phyloP scores from a whole-genome alignment of 345 rosid species.

The Bruguiera gymnorhiza region DNA sequence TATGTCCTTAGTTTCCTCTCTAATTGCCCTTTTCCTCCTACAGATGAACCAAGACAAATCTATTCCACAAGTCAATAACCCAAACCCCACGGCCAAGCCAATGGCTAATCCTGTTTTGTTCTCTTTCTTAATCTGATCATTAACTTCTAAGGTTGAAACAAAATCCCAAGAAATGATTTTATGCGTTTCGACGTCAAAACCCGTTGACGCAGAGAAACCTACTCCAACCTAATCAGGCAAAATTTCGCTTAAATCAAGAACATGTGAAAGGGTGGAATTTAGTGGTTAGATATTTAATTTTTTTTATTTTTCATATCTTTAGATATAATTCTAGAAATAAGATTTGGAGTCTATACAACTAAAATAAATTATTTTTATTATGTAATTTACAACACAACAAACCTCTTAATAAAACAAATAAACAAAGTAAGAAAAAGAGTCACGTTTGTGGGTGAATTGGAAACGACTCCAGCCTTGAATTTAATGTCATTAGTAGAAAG shows the following conservation, averaged over 20 bases:
- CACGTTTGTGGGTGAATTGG: too few species aligned
- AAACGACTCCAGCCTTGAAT: too few species aligned
- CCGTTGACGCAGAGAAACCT: conserved; percentile 58
- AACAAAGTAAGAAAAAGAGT: too few species aligned
- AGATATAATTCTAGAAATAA: too few species aligned
- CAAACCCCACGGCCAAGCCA: conserved; percentile 20
- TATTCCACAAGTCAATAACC: conserved; percentile 20
- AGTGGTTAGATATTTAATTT: too few species aligned
- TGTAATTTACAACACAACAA: too few species aligned
- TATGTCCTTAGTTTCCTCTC: conserved; percentile 1
- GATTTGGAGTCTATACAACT: too few species aligned
- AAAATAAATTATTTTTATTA: too few species aligned
- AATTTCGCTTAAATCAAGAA: conserved; percentile 32
- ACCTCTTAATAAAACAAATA: too few species aligned
- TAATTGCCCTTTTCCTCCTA: conserved; percentile 23
- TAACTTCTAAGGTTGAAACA: conserved; percentile 32
- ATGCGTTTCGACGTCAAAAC: conserved; percentile 37
- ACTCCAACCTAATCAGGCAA: conserved; percentile 41
- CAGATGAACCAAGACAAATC: conserved; percentile 19
- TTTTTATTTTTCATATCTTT: too few species aligned
- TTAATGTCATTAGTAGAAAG: too few species aligned
- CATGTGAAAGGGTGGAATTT: conserved; percentile 25
- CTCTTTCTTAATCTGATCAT: not conserved
- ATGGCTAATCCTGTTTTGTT: conserved; percentile 10
- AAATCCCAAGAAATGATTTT: conserved; percentile 40